A percentile compares a stretch with the other conserved stretches of the same genome.
Evolutionary conservation across 1,284 basidiomycete species (phyloP).

Genomic region (Cerioporus squamosus): DNA sequence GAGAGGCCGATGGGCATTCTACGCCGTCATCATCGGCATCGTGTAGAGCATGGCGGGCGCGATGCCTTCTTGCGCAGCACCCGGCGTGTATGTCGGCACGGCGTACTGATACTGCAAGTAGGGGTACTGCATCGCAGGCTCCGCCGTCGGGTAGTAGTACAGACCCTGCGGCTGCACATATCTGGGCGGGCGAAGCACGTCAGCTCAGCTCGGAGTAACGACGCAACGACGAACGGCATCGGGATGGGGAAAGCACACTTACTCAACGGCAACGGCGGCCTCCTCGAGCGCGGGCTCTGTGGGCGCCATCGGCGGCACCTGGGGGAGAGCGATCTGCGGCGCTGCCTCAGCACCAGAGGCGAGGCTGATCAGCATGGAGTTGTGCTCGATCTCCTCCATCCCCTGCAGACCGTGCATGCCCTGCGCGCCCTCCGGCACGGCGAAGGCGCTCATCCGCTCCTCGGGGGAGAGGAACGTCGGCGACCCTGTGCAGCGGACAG

Average conservation of each 20-base stretch:
- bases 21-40: constrained; percentile 18
- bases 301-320: constrained; percentile 21
- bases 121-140: constrained; percentile 16
- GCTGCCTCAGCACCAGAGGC: constrained; percentile 11
- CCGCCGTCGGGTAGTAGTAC: constrained; percentile 15
- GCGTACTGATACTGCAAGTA: constrained; percentile 22
- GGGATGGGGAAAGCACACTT: not conserved
- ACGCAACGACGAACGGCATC: not conserved
- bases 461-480: constrained; percentile 21
- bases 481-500: constrained; percentile 21
- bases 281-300: constrained; percentile 10
- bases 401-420: not conserved
- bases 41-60: constrained; percentile 18
- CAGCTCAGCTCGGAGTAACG: not conserved
- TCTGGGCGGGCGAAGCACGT: constrained; percentile 1
- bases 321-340: constrained; percentile 21
- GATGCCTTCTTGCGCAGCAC: constrained; percentile 7
- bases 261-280: constrained; percentile 15
- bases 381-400: constrained; percentile 7
- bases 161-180: constrained; percentile 15
- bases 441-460: constrained; percentile 11
- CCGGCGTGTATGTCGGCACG: constrained; percentile 5
- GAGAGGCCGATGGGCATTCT: not conserved
- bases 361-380: constrained; percentile 18
- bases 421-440: constrained; percentile 3